Conservation (phyloP, 2,329 filamentous ascomycete genomes). For the Calonectria multiphialidica region DNA sequence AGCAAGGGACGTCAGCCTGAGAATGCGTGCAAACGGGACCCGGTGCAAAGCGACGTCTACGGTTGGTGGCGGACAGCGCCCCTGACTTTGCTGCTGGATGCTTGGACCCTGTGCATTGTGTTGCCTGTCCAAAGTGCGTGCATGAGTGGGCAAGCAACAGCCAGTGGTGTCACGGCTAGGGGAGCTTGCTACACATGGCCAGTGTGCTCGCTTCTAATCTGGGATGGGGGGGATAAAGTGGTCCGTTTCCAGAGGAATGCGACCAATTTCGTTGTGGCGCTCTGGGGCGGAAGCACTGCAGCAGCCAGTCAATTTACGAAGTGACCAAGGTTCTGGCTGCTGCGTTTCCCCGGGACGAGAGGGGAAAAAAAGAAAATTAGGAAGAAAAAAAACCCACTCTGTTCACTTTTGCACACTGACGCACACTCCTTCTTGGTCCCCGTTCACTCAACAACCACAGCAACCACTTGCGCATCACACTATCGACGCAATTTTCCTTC, state of each 20-base stretch:
- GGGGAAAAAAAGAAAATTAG: background rate
- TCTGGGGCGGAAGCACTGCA: slow-evolving; percentile 20
- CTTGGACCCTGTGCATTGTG: slow-evolving; percentile 13
- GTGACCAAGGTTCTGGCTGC: slow-evolving; percentile 6
- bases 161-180: slow-evolving; percentile 11
- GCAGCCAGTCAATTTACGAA: slow-evolving; percentile 30
- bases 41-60: background rate
- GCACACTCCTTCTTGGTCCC: background rate
- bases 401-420: slow-evolving; percentile 19
- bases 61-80: background rate
- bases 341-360: slow-evolving; percentile 1
- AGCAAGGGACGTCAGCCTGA: background rate
- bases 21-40: background rate
- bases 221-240: slow-evolving; percentile 1
- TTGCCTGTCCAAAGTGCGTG: slow-evolving; percentile 42
- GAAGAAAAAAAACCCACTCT: slow-evolving; percentile 21
- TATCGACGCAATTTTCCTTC: slow-evolving; percentile 4
- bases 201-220: slow-evolving; percentile 23
- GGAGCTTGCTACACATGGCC: background rate
- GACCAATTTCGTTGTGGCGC: slow-evolving; percentile 37
- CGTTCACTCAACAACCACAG: slow-evolving; percentile 27
- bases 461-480: slow-evolving; percentile 4
- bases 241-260: slow-evolving; percentile 44
- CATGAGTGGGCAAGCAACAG: slow-evolving; percentile 39
- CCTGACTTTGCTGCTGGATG: background rate